These are phyloP conservation scores for Conidiobolus incongruus DNA, from an alignment of 371 early-diverging fungal species.

Conservation along the genomic window DNA sequence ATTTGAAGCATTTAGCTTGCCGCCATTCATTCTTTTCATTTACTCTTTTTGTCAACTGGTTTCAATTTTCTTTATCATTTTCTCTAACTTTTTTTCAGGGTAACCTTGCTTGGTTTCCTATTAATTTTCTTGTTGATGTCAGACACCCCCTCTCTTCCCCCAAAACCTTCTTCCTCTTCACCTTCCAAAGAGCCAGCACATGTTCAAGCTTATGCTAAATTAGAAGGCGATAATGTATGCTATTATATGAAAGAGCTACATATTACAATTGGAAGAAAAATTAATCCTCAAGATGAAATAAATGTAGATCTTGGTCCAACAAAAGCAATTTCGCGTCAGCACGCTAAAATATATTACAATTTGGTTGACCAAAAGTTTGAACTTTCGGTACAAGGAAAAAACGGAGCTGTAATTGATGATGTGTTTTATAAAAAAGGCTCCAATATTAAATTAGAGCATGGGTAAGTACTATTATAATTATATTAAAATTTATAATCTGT, in stretches of 20 bases:
- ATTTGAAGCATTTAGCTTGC: no score
- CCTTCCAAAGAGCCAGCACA: no score
- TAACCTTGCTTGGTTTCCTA: no score
- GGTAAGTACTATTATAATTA: constrained; percentile 16
- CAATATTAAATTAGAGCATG: constrained; percentile 43
- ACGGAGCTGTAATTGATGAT: constrained; percentile 66
- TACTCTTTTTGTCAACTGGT: no score
- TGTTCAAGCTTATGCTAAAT: constrained; percentile 74
- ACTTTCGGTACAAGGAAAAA: constrained; percentile 61
- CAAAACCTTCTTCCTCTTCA: no score
- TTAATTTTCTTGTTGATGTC: no score
- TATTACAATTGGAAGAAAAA: constrained; percentile 48
- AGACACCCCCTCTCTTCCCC: no score
- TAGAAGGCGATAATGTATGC: constrained; percentile 58
- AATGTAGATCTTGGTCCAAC: constrained; percentile 61
- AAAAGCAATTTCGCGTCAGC: constrained; percentile 63
- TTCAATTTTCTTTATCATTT: no score
- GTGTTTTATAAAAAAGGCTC: constrained; percentile 39
- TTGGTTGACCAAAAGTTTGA: constrained; percentile 54
- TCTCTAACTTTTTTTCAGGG: no score
- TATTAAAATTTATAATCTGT: background rate
- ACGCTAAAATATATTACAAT: constrained; percentile 71
- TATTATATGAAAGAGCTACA: constrained; percentile 60
- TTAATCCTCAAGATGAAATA: constrained; percentile 25
- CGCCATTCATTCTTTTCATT: no score